Percentiles rank a stretch among this genome's conserved stretches.
Evolutionary conservation across 176 grass and related monocot genomes (phyloP).

Genomic region (Thinopyrum elongatum): DNA sequence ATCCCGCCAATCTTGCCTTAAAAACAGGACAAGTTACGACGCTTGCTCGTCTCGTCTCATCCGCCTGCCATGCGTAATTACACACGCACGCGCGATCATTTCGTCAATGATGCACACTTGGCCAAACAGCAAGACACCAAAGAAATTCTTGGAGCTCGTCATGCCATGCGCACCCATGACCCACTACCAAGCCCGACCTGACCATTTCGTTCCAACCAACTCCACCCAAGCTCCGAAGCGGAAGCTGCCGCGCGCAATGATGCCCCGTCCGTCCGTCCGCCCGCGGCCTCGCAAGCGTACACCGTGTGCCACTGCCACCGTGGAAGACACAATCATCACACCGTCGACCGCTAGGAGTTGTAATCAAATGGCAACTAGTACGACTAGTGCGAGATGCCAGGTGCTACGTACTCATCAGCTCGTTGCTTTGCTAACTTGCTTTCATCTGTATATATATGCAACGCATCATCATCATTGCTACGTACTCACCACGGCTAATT

Average conservation of each 20-base stretch:
- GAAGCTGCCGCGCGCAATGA: neutral
- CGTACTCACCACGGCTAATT: too few species aligned
- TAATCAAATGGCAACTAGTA: neutral
- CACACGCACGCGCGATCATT: neutral
- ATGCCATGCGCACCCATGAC: neutral
- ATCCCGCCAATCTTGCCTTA: neutral
- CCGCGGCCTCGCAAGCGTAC: neutral
- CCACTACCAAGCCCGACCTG: neutral
- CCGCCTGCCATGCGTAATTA: neutral
- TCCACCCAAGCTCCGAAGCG: neutral
- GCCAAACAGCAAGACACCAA: neutral
- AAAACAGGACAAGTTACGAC: neutral
- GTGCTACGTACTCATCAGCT: neutral
- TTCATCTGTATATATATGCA: too few species aligned
- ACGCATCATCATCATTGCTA: too few species aligned
- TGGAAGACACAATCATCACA: constrained; percentile 25
- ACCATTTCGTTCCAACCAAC: neutral
- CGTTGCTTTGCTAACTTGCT: neutral
- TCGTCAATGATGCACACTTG: neutral
- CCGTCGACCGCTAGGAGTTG: neutral
- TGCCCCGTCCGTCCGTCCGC: neutral
- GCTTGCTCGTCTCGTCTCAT: neutral
- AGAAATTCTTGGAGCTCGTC: neutral
- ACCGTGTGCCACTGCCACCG: neutral
- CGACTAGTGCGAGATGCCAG: neutral